Base-by-base conservation (phyloP, 1,284 basidiomycete genomes). In the Singerocomus inundabilis region DNA sequence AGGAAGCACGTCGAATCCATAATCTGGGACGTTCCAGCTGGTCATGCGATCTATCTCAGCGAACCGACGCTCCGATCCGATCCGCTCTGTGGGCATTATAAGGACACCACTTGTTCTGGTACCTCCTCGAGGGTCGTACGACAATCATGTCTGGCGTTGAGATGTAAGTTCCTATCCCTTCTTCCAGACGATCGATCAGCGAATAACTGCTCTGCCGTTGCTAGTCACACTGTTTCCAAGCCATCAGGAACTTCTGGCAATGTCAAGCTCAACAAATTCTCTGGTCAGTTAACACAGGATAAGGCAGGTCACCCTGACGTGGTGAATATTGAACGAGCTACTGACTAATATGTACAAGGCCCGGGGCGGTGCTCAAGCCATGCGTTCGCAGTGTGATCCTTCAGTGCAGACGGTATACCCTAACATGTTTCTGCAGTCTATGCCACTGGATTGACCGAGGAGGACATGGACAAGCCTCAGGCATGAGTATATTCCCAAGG, bases 401-500 rank as follows among this genome's bases (percentile, higher is more conserved):
- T 50, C 21, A 21, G 21, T 25, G 29, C 15, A 11, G 12, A 6
- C 25, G 33, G 21, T 39, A 37, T 39, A 48, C 44, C 41, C 44
- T 54, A 45, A 56, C 30, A 30, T 30, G 25, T 46, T 35, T 34
- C n/a, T 24, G 7, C 52, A 91, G 88, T 91, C 25, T 88, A 91
- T 63, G 89, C 84, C 37, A 81, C 82, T 31, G 88, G 88, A 5
- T 67, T 92, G 56, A 78, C 75, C n/a, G 86, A 88, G 61, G 79
- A 83, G 54, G 90, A 91, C 58, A 87, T 92, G 81, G 68, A 85
- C 51, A 92, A 91, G 65, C 82, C 89, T 44, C 90, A 92, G 75
- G 85, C 85, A 61, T 37, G 53, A 21, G 7, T 62, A 26, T 44
- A 35, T 28, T 42, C 38, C 30, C 37, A 11, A 28, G 31, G 31